Base-by-base conservation (phyloP, 345 rosid species). In the Microcos paniculata region DNA sequence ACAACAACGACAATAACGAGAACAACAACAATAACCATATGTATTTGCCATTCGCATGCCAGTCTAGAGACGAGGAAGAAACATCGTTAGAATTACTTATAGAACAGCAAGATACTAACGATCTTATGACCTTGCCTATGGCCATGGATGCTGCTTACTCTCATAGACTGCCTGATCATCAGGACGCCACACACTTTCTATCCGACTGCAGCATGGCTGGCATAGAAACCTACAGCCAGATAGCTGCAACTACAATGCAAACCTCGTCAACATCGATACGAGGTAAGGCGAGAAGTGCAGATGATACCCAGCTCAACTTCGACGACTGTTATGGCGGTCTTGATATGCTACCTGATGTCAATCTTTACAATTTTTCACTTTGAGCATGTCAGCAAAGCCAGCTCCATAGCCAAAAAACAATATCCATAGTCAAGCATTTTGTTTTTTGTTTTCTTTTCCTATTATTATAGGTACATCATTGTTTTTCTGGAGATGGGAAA, bases 11-110 rank as follows among this genome's bases (percentile, higher is more conserved):
- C 45, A 24, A 21, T 28, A 53, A 71, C 71, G 31, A 75, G 6
- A 38, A 55, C 51, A 10, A 67, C 67, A 49, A 78, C 64, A 11
- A 16, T 53, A 24, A 35, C 10, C 19, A 9, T 24, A 57, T 11
- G 14, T 71, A 2, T 57, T 68, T 26, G 35, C 63, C 23, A 75
- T 57, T 21, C 46, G 73, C 72, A 45, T 67, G 31, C 81, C 83
- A 62, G 80, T 76, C 30, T 49, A 69, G n/a, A 49, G 89, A 88
- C 12, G 97, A 89, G 59, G 98, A 87, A 52, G 90, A 87, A 23
- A 84, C 79, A 67, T 81, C 90, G 19, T 64, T 85, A 21, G 90
- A 82, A 19, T 66, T 84, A 53, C 89, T 88, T 2, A 81, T 84
- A 1, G 88, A 86, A 75, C 86, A 67, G 9, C 76, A 75, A 51